These are phyloP conservation scores for Thermoascus crustaceus DNA, from an alignment of 2,329 filamentous ascomycete genomes.

Conservation along the genomic window DNA sequence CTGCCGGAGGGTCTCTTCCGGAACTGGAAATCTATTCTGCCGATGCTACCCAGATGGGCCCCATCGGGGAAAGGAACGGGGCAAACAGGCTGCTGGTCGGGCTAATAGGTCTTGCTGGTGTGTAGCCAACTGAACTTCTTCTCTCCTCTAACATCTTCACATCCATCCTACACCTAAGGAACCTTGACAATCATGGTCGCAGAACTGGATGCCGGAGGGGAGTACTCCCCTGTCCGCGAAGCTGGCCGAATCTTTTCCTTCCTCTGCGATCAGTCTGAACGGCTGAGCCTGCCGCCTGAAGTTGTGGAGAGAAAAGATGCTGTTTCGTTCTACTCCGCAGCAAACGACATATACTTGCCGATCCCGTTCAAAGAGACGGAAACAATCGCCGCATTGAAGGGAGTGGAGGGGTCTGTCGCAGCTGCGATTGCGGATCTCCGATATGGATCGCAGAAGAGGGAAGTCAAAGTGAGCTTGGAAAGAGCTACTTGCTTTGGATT, in stretches of 20 bases:
- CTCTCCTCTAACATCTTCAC: conserved; percentile 3
- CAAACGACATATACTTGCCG: conserved; percentile 32
- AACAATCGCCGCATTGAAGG: conserved; percentile 49
- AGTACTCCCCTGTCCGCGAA: conserved; percentile 29
- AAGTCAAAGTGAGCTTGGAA: conserved; percentile 30
- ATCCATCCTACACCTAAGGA: background rate
- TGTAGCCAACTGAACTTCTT: conserved; percentile 4
- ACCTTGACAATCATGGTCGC: conserved; percentile 3
- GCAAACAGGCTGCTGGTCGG: too few species aligned
- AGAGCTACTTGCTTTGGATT: conserved; percentile 33
- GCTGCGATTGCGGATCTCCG: conserved; percentile 52
- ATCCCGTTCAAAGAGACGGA: conserved; percentile 47
- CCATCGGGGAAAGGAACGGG: too few species aligned
- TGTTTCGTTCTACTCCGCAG: conserved; percentile 29
- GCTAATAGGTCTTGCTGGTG: too few species aligned
- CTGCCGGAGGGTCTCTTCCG: too few species aligned
- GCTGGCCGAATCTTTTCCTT: conserved; percentile 29
- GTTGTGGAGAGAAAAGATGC: conserved; percentile 23
- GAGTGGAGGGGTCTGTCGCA: conserved; percentile 52
- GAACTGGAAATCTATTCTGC: too few species aligned
- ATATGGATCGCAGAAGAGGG: conserved; percentile 36
- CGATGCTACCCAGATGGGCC: too few species aligned
- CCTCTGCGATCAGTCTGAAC: conserved; percentile 28
- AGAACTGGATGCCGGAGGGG: conserved; percentile 9
- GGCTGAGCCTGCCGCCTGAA: conserved; percentile 23